Conservation (phyloP, 2,329 filamentous ascomycete species). For the Scytalidium lignicola region DNA sequence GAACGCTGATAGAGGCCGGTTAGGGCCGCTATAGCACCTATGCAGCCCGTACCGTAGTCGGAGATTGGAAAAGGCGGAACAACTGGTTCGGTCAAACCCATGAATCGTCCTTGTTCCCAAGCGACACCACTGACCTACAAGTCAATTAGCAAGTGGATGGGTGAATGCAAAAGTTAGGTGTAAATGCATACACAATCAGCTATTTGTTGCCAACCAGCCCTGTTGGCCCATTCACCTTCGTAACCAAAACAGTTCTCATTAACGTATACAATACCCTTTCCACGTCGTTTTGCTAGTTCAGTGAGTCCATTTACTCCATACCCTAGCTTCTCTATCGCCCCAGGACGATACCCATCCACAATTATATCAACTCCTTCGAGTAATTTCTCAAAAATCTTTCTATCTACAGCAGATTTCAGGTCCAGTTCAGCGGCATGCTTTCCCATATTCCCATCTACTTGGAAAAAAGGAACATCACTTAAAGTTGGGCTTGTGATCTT, state of each 20-base stretch:
- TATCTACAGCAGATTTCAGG: conserved; percentile 50
- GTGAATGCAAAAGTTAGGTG: not conserved
- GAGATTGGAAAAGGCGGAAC: conserved; percentile 61
- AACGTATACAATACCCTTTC: conserved; percentile 62
- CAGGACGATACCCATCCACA: conserved; percentile 65
- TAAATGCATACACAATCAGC: conserved; percentile 52
- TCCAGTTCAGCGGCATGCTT: conserved; percentile 63
- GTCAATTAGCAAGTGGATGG: not conserved
- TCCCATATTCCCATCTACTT: conserved; percentile 67
- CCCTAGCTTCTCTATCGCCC: conserved; percentile 57
- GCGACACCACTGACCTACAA: conserved; percentile 44
- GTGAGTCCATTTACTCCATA: conserved; percentile 54
- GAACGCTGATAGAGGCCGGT: conserved; percentile 59
- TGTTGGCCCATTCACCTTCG: conserved; percentile 54
- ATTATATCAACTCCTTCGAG: conserved; percentile 60
- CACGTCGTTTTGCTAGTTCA: conserved; percentile 45
- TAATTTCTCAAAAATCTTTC: conserved; percentile 51
- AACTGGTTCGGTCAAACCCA: conserved; percentile 57
- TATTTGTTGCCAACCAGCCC: conserved; percentile 69
- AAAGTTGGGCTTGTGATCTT: conserved; percentile 64
- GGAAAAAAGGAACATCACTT: conserved; percentile 68
- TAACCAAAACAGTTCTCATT: conserved; percentile 69
- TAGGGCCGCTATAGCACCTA: conserved; percentile 63
- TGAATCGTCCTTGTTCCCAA: conserved; percentile 58
- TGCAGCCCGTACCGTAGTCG: conserved; percentile 67